Evolutionary conservation across 192 early-diverging fungal species (phyloP), one percentile per base, ranked within the genome.

Genomic region (Radiomyces spectabilis): DNA sequence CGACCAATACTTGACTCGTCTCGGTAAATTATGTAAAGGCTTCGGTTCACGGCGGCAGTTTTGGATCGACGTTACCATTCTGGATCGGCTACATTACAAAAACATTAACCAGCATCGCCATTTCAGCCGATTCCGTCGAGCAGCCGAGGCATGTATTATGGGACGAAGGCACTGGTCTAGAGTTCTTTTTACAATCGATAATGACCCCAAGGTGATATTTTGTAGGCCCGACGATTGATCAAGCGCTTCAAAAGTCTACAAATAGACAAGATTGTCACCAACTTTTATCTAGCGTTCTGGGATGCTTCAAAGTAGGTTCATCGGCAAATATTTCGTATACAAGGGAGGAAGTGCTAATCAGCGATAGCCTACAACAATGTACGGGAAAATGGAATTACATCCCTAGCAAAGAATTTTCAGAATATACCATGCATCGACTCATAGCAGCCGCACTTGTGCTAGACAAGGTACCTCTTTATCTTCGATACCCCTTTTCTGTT

Each of bases 31-130:
- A 12, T 21, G 26, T 19, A 15, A 16, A 15, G 29, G 33, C 2
- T 42, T 62, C 33, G 3, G 35, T 29, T n/a, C 32, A 5, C 25
- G 27, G 41, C 31, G 3, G 10, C 30, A 34, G 18, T 58, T 66
- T 47, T 66, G 64, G 64, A 31, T 50, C 16, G 64, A 66, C 24
- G 51, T 66, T 0, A 48, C 57, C 1, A 7, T 66, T 15, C 32
- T 53, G 22, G 57, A 66, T 16, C 35, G 47, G 22, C 35, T 59
- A 22, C 29, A 58, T 33, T 66, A 66, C 26, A 66, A 59, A 33
- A 42, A 60, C 37, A 33, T 41, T 6, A 66, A 66, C 39, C 64
- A 66, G 29, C 64, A 66, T 33, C 51, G 64, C 1, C 64, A 54
- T 24, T 66, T 59, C 31, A 56, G 45, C 18, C 45, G 56, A 6